Percentiles rank a stretch among this genome's conserved stretches.
Evolutionary conservation across 495 filamentous ascomycete species (phyloP).

Genomic region (Podospora conica): DNA sequence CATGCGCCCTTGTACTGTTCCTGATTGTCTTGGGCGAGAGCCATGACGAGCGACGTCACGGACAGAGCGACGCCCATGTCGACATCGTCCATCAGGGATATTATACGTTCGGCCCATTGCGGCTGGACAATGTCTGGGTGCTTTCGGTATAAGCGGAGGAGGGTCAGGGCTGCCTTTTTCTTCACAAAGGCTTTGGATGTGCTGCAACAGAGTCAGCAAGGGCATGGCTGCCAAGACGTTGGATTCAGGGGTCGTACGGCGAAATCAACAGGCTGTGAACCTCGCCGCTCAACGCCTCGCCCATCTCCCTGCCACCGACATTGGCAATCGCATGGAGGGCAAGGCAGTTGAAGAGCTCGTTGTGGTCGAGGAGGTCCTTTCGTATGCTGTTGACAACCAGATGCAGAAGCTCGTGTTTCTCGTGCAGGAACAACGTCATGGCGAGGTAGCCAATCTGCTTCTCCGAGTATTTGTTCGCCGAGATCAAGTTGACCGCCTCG

Average conservation of each 20-base stretch:
- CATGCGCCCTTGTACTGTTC: conserved; percentile 93
- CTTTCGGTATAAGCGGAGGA: conserved; percentile 95
- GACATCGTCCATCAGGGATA: conserved; percentile 94
- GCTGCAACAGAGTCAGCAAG: conserved; percentile 38
- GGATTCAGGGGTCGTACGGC: conserved; percentile 58
- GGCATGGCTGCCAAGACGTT: not conserved
- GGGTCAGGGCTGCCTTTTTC: conserved; percentile 95
- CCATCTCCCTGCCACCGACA: conserved; percentile 94
- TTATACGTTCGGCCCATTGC: conserved; percentile 96
- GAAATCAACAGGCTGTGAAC: conserved; percentile 94
- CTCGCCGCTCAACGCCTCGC: conserved; percentile 85
- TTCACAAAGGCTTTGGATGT: conserved; percentile 98
- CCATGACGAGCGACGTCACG: conserved; percentile 94
- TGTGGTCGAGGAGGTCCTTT: conserved; percentile 89
- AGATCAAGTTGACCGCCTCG: conserved; percentile 96
- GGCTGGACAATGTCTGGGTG: conserved; percentile 86
- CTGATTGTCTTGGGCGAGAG: conserved; percentile 83
- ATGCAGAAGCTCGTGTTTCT: conserved; percentile 92
- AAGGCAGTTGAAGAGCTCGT: conserved; percentile 95
- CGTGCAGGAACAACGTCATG: conserved; percentile 94
- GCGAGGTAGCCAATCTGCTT: conserved; percentile 99
- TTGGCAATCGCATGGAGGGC: conserved; percentile 99
- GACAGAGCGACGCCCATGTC: conserved; percentile 94
- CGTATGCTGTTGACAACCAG: conserved; percentile 97
- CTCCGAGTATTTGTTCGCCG: conserved; percentile 94